phyloP scores from a whole-genome alignment of 2,329 filamentous ascomycete genomes.

The Penicillium sp. region DNA sequence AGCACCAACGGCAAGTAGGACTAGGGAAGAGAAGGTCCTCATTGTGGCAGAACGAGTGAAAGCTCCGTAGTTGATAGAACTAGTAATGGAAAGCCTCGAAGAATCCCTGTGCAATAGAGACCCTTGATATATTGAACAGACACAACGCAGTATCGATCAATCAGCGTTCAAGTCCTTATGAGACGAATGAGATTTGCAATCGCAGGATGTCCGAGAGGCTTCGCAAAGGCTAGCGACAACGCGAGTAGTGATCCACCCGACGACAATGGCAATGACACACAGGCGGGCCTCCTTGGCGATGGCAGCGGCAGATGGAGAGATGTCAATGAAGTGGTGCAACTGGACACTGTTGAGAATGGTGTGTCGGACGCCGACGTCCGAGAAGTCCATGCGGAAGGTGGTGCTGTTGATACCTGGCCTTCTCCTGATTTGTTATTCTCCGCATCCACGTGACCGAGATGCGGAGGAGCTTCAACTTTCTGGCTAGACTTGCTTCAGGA shows the following conservation, averaged over 20 bases:
- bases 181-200: conserved; percentile 13
- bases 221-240: conserved; percentile 35
- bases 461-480: conserved; percentile 19
- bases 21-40: conserved; percentile 41
- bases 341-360: conserved; percentile 42
- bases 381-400: conserved; percentile 37
- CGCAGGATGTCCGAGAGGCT: conserved; percentile 17
- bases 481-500: neutral
- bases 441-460: conserved; percentile 18
- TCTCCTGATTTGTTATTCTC: conserved; percentile 24
- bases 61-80: conserved; percentile 5
- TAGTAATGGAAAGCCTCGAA: neutral
- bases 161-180: neutral
- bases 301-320: conserved; percentile 49
- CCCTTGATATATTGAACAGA: neutral
- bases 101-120: conserved; percentile 2
- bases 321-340: conserved; percentile 52
- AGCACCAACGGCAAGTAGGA: conserved; percentile 50
- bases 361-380: conserved; percentile 47
- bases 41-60: conserved; percentile 32
- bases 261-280: conserved; percentile 49
- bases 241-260: conserved; percentile 46
- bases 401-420: conserved; percentile 26
- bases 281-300: conserved; percentile 53
- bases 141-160: conserved; percentile 6